Evolutionary conservation across 176 grass and related monocot species (phyloP), one percentile per base, ranked within the genome.

Genomic region (Oryza brachyantha): DNA sequence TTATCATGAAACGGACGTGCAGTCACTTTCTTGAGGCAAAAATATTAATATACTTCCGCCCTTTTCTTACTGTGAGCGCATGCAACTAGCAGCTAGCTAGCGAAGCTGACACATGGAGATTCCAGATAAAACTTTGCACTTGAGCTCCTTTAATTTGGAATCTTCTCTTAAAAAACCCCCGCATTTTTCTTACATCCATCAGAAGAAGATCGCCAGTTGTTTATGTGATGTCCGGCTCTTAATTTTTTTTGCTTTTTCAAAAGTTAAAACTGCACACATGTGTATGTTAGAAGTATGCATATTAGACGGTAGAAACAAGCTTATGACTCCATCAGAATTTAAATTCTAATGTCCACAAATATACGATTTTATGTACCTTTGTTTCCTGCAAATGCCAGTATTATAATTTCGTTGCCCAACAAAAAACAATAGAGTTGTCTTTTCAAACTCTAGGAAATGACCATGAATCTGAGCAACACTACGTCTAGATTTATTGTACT

Each of bases 61-160:
- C 3, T 22, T 68, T 69, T 63, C 40, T 76, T 29, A 76, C 25
- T 19, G 13, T 40, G 34, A 50, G 22, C n/a, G n/a, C n/a, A n/a
- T n/a, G n/a, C n/a, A n/a, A 46, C 28, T 17, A 19, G 19, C 19
- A 5, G 16, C 4, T 36, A 16, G 43, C 14, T 62, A 61, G 37
- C 21, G 42, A 73, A 87, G 54, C 10, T 69, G 25, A 34, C 55
- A 35, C 60, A 70, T 24, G 41, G 11, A 68, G 74, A 78, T 83
- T 74, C 61, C 25, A 74, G 38, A 79, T 88, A 19, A 74, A 29
- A 79, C 84, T 77, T n/a, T 46, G 29, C 9, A 7, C 29, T 79
- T 52, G 46, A 52, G 48, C 48, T 73, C n/a, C 14, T 68, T 73
- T 61, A 83, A 68, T 25, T 78, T 65, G 61, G 60, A 87, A 87